Conservation (phyloP, 345 rosid genomes). For the Cardamine chenopodiifolia region DNA sequence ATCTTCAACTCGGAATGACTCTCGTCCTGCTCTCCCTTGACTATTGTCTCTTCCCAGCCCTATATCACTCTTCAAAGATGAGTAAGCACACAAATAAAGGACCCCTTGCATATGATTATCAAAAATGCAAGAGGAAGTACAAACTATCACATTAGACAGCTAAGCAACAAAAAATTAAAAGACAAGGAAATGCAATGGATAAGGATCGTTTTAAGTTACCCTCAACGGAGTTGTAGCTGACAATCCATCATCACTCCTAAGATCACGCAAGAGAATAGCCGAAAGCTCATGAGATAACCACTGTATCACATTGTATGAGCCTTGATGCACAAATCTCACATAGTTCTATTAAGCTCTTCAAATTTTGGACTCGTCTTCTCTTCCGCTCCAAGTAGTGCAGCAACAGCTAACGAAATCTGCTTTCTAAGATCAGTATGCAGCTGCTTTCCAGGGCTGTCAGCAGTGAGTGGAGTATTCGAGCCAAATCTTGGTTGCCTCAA, state of each 20-base stretch:
- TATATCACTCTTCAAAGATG: constrained; percentile 48
- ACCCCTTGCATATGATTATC: constrained; percentile 15
- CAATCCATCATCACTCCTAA: constrained; percentile 79
- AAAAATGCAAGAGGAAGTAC: constrained; percentile 2
- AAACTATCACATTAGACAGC: constrained; percentile 1
- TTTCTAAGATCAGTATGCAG: constrained; percentile 56
- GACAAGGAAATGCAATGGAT: constrained; percentile 23
- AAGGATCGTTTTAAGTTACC: constrained; percentile 50
- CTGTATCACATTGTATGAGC: constrained; percentile 87
- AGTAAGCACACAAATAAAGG: constrained; percentile 20
- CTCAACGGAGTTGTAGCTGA: constrained; percentile 70
- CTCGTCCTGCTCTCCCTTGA: constrained; percentile 80
- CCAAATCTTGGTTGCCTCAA: constrained; percentile 63
- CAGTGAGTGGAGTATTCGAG: constrained; percentile 47
- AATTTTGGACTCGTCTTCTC: constrained; percentile 76
- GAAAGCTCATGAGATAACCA: constrained; percentile 90
- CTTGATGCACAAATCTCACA: constrained; percentile 74
- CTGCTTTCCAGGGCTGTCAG: constrained; percentile 63
- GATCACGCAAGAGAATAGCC: constrained; percentile 65
- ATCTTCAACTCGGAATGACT: constrained; percentile 81
- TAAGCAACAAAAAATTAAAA: constrained; percentile 1
- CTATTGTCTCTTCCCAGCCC: constrained; percentile 98
- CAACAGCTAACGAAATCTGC: constrained; percentile 73
- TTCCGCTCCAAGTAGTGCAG: constrained; percentile 82
- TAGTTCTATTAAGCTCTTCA: constrained; percentile 61